Base-by-base conservation (phyloP, 176 grass and related monocot genomes). In the Canna indica region DNA sequence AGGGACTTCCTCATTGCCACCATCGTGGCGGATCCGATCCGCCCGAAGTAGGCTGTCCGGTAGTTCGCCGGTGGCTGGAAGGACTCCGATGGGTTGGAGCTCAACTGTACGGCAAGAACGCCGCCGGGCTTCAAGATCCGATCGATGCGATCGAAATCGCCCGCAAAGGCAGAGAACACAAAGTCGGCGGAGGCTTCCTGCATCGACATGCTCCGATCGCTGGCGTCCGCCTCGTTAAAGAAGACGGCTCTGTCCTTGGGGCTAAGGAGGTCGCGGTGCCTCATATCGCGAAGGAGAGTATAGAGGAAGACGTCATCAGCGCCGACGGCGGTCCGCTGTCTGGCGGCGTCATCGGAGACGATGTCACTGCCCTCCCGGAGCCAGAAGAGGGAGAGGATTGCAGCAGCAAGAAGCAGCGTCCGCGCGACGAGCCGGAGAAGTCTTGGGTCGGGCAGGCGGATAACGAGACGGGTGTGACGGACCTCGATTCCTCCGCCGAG, bases 1-100 rank as follows among this genome's bases (percentile, higher is more conserved):
- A 26, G 59, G 35, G 60, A 46, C 68, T 87, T 83, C 54, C 65
- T 73, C 63, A 80, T 54, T 10, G 73, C 81, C 38, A 70, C 42
- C 31, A 80, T 54, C 1, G 73, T 24, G 7, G 34, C 58, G 12
- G 54, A 15, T 20, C 60, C 77, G 44, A 75, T 36, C 76, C 53
- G 63, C 34, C 80, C 68, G 30, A 75, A 52, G 53, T 72, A 83
- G 52, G 62, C 34, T 13, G 48, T 50, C 56, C 38, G 75, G 75
- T 81, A 88, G 82, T 84, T 79, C 46, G 42, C 59, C 57, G 78
- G 81, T 24, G 68, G 65, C 26, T 48, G 66, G 63, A 76, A 44
- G 1, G 58, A 42, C 26, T 65, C 47, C 45, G 71, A 76, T 3
- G 71, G 53, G 53, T 61, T 13, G 71, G 35, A 28, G 35, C 50